A percentile compares a stretch with the other conserved stretches of the same genome.
Evolutionary conservation across 805 yeast species (phyloP).

Genomic region (Candida gorgasii): DNA sequence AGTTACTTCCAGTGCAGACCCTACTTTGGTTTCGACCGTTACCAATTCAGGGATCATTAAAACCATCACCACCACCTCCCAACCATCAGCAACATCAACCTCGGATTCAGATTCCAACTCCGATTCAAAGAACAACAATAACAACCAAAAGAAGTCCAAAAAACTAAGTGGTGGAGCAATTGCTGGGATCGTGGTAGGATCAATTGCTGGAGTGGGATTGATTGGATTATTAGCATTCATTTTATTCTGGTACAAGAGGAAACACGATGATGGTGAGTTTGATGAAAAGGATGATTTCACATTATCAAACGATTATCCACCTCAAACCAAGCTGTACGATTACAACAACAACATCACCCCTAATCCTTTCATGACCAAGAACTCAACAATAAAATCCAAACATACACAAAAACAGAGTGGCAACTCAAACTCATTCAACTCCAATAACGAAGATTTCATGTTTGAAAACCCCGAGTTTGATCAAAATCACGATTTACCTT

Average conservation of each 20-base stretch:
- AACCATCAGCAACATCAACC: slow-evolving; percentile 10
- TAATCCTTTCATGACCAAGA: slow-evolving; percentile 26
- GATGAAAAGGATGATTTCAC: slow-evolving; percentile 43
- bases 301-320: slow-evolving; percentile 22
- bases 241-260: slow-evolving; percentile 41
- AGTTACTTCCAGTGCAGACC: background rate
- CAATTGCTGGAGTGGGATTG: slow-evolving; percentile 36
- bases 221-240: slow-evolving; percentile 39
- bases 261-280: slow-evolving; percentile 33
- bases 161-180: slow-evolving; percentile 40
- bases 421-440: slow-evolving; percentile 20
- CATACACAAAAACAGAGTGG: slow-evolving; percentile 17
- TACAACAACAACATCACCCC: slow-evolving; percentile 16
- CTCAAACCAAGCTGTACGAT: slow-evolving; percentile 21
- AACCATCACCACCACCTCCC: slow-evolving; percentile 14
- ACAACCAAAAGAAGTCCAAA: slow-evolving; percentile 2
- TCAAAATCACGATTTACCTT: slow-evolving; percentile 12
- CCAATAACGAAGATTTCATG: slow-evolving; percentile 23
- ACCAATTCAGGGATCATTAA: slow-evolving; percentile 12
- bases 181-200: slow-evolving; percentile 46
- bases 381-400: slow-evolving; percentile 21
- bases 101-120: slow-evolving; percentile 15
- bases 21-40: slow-evolving; percentile 12
- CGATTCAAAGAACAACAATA: slow-evolving; percentile 7
- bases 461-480: slow-evolving; percentile 14